Evolutionary conservation across 169 alveolate genomes (phyloP).

Genomic region (Plasmodium gonderi): DNA sequence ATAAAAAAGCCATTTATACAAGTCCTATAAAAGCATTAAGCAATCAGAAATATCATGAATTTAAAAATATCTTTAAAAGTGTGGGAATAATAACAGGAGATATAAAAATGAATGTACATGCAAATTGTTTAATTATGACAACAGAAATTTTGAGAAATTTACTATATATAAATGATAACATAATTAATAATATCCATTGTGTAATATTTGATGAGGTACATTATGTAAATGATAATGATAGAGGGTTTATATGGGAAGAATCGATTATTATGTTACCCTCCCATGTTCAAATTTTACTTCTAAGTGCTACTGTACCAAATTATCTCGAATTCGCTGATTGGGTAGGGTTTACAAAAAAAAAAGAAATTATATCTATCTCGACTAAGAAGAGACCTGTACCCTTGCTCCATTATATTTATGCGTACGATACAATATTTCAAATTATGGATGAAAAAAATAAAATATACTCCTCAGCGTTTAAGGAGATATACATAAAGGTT

Average conservation of each 20-base stretch:
- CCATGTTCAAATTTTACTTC: conserved; percentile 93
- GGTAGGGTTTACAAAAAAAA: conserved; percentile 94
- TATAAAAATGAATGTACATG: conserved; percentile 95
- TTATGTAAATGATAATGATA: conserved; percentile 95
- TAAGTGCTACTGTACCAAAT: conserved; percentile 99
- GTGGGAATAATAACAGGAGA: conserved; percentile 99
- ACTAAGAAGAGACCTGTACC: conserved; percentile 98
- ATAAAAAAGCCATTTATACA: conserved; percentile 96
- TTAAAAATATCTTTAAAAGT: conserved; percentile 86
- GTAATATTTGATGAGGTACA: conserved; percentile 99
- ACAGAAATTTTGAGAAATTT: conserved; percentile 97
- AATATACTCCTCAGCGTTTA: conserved; percentile 74
- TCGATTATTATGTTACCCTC: conserved; percentile 95
- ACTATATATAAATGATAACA: conserved; percentile 90
- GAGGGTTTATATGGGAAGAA: conserved; percentile 99
- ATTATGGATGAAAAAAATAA: conserved; percentile 75
- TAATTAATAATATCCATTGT: conserved; percentile 93
- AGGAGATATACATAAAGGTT: conserved; percentile 72
- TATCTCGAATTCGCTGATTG: conserved; percentile 98
- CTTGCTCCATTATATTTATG: conserved; percentile 92
- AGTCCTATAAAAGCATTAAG: conserved; percentile 99
- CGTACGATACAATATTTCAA: conserved; percentile 61
- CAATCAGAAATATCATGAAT: conserved; percentile 97
- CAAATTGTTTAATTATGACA: conserved; percentile 97
- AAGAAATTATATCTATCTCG: conserved; percentile 94